Evolutionary conservation across 768 basidiomycete genomes (phyloP).

Genomic region (Crassisporium funariophilum): DNA sequence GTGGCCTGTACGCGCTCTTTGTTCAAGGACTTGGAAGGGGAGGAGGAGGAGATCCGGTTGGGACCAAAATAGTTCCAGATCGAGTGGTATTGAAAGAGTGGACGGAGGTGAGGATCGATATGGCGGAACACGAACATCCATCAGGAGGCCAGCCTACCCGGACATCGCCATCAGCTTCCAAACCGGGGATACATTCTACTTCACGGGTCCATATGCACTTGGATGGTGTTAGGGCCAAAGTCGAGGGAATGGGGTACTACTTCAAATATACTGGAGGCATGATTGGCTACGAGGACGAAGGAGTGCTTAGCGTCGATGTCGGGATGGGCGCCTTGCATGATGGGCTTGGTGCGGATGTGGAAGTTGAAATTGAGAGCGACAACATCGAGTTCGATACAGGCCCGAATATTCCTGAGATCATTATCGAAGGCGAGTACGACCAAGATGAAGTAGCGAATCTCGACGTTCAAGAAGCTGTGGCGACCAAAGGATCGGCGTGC

Average conservation of each 20-base stretch:
- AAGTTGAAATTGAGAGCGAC: slow-evolving; percentile 29
- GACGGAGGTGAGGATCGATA: slow-evolving; percentile 38
- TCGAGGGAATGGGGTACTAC: slow-evolving; percentile 40
- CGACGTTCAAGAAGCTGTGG: slow-evolving; percentile 9
- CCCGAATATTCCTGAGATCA: slow-evolving; percentile 13
- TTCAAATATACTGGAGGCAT: slow-evolving; percentile 30
- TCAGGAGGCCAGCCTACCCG: too few relatives aligned
- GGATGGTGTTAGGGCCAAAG: slow-evolving; percentile 36
- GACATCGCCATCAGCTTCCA: neutral
- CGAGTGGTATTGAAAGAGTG: slow-evolving; percentile 33
- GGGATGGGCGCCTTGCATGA: slow-evolving; percentile 25
- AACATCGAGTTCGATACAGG: slow-evolving; percentile 6
- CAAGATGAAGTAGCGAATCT: slow-evolving; percentile 8
- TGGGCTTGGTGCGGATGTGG: slow-evolving; percentile 32
- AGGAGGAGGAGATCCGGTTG: slow-evolving; percentile 18
- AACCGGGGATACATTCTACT: slow-evolving; percentile 20
- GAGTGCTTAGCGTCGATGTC: slow-evolving; percentile 36
- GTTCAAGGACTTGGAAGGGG: slow-evolving; percentile 23
- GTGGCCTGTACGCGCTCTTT: slow-evolving; percentile 34
- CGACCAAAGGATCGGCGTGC: neutral
- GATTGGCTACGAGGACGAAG: slow-evolving; percentile 39
- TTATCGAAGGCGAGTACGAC: slow-evolving; percentile 12
- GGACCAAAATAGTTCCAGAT: slow-evolving; percentile 35
- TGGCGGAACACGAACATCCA: slow-evolving; percentile 21
- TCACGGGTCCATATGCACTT: slow-evolving; percentile 31